Evolutionary conservation across 148 eudicot species (phyloP).

Genomic region (Amaranthus palmeri): DNA sequence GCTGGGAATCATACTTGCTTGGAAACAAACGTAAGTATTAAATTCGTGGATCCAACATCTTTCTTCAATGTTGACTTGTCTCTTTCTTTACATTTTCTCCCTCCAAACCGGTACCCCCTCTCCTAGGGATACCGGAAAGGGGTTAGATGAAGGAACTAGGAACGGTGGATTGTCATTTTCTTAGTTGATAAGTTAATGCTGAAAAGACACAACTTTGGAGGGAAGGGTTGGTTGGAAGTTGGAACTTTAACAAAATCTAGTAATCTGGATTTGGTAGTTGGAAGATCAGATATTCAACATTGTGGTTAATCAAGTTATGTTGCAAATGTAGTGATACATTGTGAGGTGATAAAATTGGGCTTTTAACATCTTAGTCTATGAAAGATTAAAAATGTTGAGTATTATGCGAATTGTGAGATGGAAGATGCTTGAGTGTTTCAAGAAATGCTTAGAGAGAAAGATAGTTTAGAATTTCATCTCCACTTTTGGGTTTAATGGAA

Average conservation of each 20-base stretch:
- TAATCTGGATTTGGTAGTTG: constrained; percentile 3
- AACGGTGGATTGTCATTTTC: not conserved
- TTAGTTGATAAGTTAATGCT: not conserved
- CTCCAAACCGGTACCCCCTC: not conserved
- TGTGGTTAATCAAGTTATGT: not conserved
- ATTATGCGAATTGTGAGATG: too few species aligned
- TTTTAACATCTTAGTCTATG: not conserved
- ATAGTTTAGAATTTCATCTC: too few species aligned
- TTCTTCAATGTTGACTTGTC: not conserved
- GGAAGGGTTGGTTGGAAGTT: not conserved
- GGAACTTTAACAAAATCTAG: not conserved
- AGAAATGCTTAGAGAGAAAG: too few species aligned
- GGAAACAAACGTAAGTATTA: constrained; percentile 53
- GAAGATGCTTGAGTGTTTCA: too few species aligned
- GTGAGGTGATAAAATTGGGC: constrained; percentile 5
- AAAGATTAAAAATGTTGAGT: not conserved
- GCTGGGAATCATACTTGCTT: constrained; percentile 51
- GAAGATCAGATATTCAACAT: constrained; percentile 3
- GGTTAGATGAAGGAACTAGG: not conserved
- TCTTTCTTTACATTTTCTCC: not conserved
- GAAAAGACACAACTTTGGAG: not conserved
- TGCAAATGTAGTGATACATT: constrained; percentile 2
- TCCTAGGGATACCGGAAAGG: not conserved
- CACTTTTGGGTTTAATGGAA: too few species aligned
- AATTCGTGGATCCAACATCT: constrained; percentile 6